These are phyloP conservation scores for Prunus kanzakura DNA, from an alignment of 306 rosid genomes.

Conservation along the genomic window DNA sequence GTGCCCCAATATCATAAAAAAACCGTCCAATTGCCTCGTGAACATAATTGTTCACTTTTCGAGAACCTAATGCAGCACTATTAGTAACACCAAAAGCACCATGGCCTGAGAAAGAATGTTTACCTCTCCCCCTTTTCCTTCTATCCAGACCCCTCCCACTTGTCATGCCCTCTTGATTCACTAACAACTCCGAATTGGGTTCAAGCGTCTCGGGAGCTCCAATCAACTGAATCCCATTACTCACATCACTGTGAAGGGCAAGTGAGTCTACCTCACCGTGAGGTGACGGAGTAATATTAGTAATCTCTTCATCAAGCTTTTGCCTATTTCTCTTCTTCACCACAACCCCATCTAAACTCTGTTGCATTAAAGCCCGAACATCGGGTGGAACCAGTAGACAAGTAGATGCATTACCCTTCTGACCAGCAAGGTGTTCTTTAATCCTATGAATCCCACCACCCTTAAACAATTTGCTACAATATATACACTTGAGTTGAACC, in stretches of 20 bases:
- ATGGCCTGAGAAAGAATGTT: conserved; percentile 36
- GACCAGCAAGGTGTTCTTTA: conserved; percentile 92
- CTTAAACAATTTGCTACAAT: conserved; percentile 80
- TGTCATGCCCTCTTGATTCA: conserved; percentile 37
- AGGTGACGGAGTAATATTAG: conserved; percentile 26
- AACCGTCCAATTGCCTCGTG: conserved; percentile 82
- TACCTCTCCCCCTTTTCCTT: conserved; percentile 67
- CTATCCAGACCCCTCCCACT: conserved; percentile 44
- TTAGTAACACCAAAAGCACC: conserved; percentile 39
- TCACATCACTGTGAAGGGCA: conserved; percentile 43
- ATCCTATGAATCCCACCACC: conserved; percentile 99
- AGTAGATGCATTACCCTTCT: conserved; percentile 85
- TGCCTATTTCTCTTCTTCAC: conserved; percentile 81
- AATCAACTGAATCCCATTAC: conserved; percentile 35
- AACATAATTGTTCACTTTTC: conserved; percentile 39
- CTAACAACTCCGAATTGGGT: conserved; percentile 32
- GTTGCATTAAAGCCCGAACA: conserved; percentile 67
- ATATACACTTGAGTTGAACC: conserved; percentile 73
- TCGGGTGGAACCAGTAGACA: conserved; percentile 70
- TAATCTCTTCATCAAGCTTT: conserved; percentile 74
- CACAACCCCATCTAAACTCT: conserved; percentile 79
- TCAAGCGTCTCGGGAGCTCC: conserved; percentile 38
- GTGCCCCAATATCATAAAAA: conserved; percentile 84
- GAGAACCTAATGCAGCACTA: conserved; percentile 31
- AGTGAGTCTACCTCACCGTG: conserved; percentile 32